Evolutionary conservation across 169 alveolate species (phyloP).

Genomic region (Perkinsus chesapeaki): DNA sequence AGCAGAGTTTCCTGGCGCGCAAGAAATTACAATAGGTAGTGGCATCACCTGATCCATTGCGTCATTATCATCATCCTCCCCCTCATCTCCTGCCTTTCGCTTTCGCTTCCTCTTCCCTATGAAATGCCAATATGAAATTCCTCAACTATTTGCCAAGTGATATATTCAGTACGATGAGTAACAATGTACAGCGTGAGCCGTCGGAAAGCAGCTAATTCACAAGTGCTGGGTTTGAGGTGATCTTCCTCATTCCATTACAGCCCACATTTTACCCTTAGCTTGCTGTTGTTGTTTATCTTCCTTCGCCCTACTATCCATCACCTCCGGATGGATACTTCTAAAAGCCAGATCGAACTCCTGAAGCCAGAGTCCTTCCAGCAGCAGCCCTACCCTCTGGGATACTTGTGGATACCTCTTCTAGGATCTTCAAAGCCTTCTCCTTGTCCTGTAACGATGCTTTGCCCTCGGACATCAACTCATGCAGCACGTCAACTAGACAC

Average conservation of each 20-base stretch:
- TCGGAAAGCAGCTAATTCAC: no score
- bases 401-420: background rate
- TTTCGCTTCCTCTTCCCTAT: background rate
- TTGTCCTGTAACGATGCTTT: background rate
- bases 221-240: no score
- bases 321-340: background rate
- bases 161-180: no score
- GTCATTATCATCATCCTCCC: background rate
- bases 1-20: background rate
- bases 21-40: no score
- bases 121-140: background rate
- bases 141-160: no score
- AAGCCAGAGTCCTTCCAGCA: background rate
- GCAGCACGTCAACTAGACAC: background rate
- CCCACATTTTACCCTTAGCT: no score
- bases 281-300: background rate
- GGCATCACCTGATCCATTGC: background rate
- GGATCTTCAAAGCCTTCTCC: background rate
- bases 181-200: no score
- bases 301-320: background rate
- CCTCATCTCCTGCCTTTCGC: background rate
- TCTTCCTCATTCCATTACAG: no score
- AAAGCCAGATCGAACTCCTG: background rate
- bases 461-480: background rate
- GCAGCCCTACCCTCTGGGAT: background rate